These are phyloP conservation scores for Phalaenopsis hybrid DNA, from an alignment of 116 monocot species.

Conservation along the genomic window DNA sequence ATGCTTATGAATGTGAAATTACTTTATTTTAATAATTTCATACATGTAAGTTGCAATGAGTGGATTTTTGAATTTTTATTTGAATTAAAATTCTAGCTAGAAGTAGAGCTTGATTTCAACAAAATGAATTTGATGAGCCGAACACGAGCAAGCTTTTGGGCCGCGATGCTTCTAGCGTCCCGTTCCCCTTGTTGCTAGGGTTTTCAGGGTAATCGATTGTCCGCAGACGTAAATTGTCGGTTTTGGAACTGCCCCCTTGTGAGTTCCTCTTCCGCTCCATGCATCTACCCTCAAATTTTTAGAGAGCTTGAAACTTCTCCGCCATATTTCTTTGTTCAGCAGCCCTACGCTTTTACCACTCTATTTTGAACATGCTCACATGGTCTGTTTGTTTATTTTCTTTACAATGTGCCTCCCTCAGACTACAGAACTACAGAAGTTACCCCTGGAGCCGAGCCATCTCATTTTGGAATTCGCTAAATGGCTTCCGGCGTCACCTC, in stretches of 20 bases:
- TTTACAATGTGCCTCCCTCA: neutral
- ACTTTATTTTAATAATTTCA: too few species aligned
- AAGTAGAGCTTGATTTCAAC: too few species aligned
- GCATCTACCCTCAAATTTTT: neutral
- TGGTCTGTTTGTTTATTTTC: neutral
- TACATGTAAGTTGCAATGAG: too few species aligned
- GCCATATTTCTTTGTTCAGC: neutral
- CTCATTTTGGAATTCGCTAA: neutral
- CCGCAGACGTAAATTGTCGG: neutral
- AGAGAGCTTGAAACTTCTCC: neutral
- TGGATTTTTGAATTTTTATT: too few species aligned
- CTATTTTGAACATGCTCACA: neutral
- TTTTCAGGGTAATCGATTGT: neutral
- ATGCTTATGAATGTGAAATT: too few species aligned
- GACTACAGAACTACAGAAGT: neutral
- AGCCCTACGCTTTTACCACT: neutral
- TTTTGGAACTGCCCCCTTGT: neutral
- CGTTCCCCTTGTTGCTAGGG: neutral
- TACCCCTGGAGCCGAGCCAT: neutral
- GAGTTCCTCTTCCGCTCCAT: neutral
- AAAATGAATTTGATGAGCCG: too few species aligned
- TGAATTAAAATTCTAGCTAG: too few species aligned
- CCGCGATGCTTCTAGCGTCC: too few species aligned
- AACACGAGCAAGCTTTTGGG: too few species aligned
- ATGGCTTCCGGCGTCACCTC: conserved; percentile 47